Percentiles rank a stretch among this genome's conserved stretches.
Evolutionary conservation across 768 basidiomycete species (phyloP).

Genomic region (Ramaria rubella): DNA sequence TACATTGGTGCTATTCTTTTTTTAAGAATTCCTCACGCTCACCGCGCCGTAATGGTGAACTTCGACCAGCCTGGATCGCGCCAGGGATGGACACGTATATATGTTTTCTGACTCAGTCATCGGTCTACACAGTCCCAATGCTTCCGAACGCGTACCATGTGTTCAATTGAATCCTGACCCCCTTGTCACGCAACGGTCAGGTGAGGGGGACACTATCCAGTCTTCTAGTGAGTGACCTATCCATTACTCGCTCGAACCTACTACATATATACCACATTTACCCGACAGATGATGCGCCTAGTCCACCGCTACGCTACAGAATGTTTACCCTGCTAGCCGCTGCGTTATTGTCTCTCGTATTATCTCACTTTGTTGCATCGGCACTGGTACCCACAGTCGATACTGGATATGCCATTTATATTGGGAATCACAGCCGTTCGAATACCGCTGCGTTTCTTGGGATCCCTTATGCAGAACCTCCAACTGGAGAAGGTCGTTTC

Average conservation of each 20-base stretch:
- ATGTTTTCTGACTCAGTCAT: no score
- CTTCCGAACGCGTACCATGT: not conserved
- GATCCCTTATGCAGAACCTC: slow-evolving; percentile 33
- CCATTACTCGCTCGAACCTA: not conserved
- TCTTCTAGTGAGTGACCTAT: not conserved
- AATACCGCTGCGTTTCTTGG: slow-evolving; percentile 51
- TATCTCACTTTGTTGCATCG: not conserved
- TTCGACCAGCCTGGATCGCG: no score
- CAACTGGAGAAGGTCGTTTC: slow-evolving; percentile 27
- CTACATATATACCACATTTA: not conserved
- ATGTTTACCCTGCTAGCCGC: not conserved
- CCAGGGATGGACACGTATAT: no score
- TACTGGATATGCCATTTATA: slow-evolving; percentile 53
- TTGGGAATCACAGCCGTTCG: slow-evolving; percentile 44
- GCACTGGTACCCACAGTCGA: slow-evolving; percentile 28
- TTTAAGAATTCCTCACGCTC: no score
- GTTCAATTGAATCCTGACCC: not conserved
- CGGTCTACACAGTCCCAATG: not conserved
- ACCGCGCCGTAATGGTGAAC: no score
- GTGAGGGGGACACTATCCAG: not conserved
- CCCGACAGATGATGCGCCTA: not conserved
- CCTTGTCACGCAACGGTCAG: not conserved
- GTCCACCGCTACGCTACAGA: not conserved
- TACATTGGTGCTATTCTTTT: no score
- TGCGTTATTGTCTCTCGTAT: not conserved